Evolutionary conservation across 331 rosid species (phyloP), one percentile per base, ranked within the genome.

Genomic region (Stylosanthes scabra): DNA sequence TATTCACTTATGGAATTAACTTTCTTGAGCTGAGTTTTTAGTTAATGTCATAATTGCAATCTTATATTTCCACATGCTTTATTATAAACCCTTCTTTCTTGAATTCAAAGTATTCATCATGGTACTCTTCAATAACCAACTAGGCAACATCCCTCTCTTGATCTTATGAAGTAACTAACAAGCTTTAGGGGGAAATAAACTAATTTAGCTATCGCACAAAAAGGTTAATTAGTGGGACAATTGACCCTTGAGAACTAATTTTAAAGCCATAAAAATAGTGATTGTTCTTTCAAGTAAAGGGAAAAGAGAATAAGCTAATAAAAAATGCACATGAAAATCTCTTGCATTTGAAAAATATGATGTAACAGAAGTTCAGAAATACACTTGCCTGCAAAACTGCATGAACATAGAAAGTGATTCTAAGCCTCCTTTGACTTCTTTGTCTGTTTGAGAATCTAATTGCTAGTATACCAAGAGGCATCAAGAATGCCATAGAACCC

Each of bases 401-500:
- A 86, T 93, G 98, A 81, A 75, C 78, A 72, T 88, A 88, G 80
- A 93, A 83, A n/a, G 86, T 61, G 81, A 80, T 58, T 76, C 71
- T 88, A 37, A 78, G 86, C 84, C 90, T 88, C 78, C 84, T 86
- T 79, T 81, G 83, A 85, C 86, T 80, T 54, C 78, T 77, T 57
- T 77, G 86, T 76, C 74, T 86, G 63, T 84, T 86, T 66, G 89
- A 80, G 71, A 89, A 66, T 82, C 98, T 83, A 68, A 91, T 91
- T 12, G 84, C 79, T 73, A 91, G 89, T 81, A 93, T 81, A 56
- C 97, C 98, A 62, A 86, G 16, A 14, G 98, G 98, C 97, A 89
- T 89, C 82, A 93, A 84, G 87, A 93, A 86, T 68, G 97, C 98
- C 94, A 93, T 83, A 75, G 98, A 89, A 77, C 88, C 85, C 98